Conservation (phyloP, 2,329 filamentous ascomycete genomes). For the Leptographium wingfieldii region DNA sequence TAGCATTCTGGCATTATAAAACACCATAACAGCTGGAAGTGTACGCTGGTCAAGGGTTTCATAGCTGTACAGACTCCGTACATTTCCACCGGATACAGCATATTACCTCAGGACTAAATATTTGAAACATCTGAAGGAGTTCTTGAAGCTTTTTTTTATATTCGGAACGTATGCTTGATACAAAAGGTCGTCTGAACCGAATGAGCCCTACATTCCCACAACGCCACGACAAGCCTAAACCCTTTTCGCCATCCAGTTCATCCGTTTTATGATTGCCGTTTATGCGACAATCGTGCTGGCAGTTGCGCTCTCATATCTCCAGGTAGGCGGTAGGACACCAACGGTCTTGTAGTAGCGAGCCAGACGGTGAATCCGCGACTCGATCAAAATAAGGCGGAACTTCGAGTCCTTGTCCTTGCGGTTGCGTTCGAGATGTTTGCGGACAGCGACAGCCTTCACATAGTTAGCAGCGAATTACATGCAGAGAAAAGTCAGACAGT, state of each 20-base stretch:
- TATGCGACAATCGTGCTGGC: conserved; percentile 90
- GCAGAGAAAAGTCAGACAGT: background rate
- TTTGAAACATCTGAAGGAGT: background rate
- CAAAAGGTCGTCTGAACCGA: background rate
- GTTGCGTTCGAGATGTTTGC: conserved; percentile 99
- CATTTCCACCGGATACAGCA: no score
- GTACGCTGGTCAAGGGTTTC: background rate
- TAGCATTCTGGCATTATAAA: background rate
- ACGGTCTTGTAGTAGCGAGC: conserved; percentile 95
- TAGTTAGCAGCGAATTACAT: background rate
- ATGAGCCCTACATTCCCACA: background rate
- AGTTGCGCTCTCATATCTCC: conserved; percentile 98
- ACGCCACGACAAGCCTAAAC: background rate
- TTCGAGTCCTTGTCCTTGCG: conserved; percentile 99
- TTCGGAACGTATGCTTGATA: background rate
- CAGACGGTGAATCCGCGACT: conserved; percentile 99
- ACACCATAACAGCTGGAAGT: background rate
- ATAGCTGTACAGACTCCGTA: no score
- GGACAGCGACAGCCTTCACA: conserved; percentile 78
- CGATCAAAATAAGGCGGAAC: conserved; percentile 99
- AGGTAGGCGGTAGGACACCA: conserved; percentile 74
- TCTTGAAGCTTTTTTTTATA: background rate
- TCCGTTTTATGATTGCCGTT: conserved; percentile 23
- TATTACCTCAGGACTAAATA: background rate
- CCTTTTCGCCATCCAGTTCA: background rate